Base-by-base conservation (phyloP, 768 basidiomycete species). In the Hemileccinum rubropunctum region DNA sequence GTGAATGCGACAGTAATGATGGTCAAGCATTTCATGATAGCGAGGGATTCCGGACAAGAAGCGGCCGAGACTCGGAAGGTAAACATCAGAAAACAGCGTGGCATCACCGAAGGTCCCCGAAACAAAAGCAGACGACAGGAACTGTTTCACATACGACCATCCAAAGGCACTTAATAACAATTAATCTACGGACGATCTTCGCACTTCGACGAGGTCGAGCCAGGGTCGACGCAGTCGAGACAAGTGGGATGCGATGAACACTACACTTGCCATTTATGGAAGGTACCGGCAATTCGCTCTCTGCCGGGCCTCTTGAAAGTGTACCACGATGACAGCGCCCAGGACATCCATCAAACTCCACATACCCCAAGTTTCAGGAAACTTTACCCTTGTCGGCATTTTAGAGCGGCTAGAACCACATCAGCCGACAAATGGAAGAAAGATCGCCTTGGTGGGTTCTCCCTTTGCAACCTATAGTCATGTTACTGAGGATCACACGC, bases 371-470 rank as follows among this genome's bases (percentile, higher is more conserved):
- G 66, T 72, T 13, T 58, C 58, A 12, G 74, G 76, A n/a, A 63
- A 70, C 21, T 71, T 75, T 54, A 65, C 69, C 30, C 72, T 86
- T 17, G 76, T 76, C 34, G 87, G 87, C 11, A 64, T 82, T 15
- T 64, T 89, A 40, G 84, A 88, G 65, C 86, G 84, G 58, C 58
- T 82, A 17, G 71, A 71, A 34, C 74, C 81, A 2, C 66, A 65
- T 20, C 65, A 69, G 57, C 67, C 79, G 34, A 85, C 79, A 7
- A 66, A 74, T 47, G 85, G 81, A 48, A 75, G 78, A 39, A 83
- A 75, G 62, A 72, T 89, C 55, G 84, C 84, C 27, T 62, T 89
- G 71, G 87, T 88, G 50, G 41, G 83, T 74, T 36, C 23, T 18
- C 47, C 46, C 27, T 8, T 30, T 23, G 33, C 15, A 28, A 45